Evolutionary conservation across 371 early-diverging fungal genomes (phyloP).

Genomic region (Rhizopus sp.): DNA sequence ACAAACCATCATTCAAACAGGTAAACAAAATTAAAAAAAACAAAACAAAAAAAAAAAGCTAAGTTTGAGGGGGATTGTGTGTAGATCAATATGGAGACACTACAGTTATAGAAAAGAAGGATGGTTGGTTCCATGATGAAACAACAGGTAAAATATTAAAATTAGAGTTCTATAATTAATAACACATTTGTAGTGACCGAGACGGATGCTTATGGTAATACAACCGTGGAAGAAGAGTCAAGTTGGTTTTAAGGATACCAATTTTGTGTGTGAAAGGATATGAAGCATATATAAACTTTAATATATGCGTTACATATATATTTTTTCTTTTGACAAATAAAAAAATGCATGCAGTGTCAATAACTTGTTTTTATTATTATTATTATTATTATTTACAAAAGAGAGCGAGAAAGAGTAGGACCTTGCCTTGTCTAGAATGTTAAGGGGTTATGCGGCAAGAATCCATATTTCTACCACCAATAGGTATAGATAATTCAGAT

Average conservation of each 20-base stretch:
- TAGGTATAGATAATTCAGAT: slow-evolving; percentile 10
- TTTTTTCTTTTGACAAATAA: too few species aligned
- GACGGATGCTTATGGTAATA: slow-evolving; percentile 38
- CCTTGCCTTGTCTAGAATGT: background rate
- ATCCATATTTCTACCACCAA: background rate
- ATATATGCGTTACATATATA: too few species aligned
- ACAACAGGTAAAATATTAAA: slow-evolving; percentile 21
- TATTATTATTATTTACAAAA: background rate
- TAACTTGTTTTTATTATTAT: too few species aligned
- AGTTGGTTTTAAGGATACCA: slow-evolving; percentile 19
- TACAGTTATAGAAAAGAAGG: slow-evolving; percentile 28
- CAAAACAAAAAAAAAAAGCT: background rate
- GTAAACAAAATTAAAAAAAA: slow-evolving; percentile 9
- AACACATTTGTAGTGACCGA: slow-evolving; percentile 22
- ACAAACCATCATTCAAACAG: slow-evolving; percentile 35
- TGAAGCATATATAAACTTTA: too few species aligned
- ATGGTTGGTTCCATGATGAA: slow-evolving; percentile 39
- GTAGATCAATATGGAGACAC: slow-evolving; percentile 42
- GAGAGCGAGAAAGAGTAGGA: background rate
- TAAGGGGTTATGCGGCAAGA: background rate
- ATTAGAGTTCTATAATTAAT: background rate
- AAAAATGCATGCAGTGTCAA: too few species aligned
- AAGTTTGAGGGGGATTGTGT: background rate
- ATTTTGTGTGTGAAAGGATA: background rate
- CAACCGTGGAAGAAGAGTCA: slow-evolving; percentile 22